These are phyloP conservation scores for Coemansia sp. DNA, from an alignment of 192 early-diverging fungal genomes.

Conservation along the genomic window DNA sequence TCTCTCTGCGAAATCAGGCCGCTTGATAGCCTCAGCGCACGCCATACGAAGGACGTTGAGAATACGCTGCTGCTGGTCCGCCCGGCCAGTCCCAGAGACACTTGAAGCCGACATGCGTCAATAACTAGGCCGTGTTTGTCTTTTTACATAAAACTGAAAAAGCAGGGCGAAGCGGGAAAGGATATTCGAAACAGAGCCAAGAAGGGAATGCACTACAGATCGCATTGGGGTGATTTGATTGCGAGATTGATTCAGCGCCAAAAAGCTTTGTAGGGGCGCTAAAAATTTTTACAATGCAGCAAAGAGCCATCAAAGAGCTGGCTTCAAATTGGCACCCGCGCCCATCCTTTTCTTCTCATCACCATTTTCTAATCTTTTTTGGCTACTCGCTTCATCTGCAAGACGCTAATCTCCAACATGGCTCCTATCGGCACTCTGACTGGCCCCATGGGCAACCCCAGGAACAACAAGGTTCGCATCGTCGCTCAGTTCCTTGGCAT, in stretches of 20 bases:
- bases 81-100: background rate
- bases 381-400: background rate
- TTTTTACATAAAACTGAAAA: background rate
- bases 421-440: slow-evolving; percentile 21
- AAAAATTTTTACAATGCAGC: background rate
- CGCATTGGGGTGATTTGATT: background rate
- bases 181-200: background rate
- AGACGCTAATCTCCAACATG: slow-evolving; percentile 7
- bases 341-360: background rate
- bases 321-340: too few relatives aligned
- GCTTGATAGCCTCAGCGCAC: slow-evolving; percentile 58
- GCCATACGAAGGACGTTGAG: slow-evolving; percentile 64
- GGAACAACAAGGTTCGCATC: slow-evolving; percentile 58
- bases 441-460: slow-evolving; percentile 16
- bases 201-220: background rate
- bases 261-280: background rate
- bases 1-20: slow-evolving; percentile 59
- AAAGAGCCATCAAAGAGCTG: background rate
- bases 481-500: slow-evolving; percentile 77
- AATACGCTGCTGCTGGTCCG: slow-evolving; percentile 53
- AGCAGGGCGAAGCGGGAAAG: too few relatives aligned
- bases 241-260: background rate
- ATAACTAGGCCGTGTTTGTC: background rate
- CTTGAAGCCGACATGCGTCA: background rate
- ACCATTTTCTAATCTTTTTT: background rate